Conservation (phyloP, 495 filamentous ascomycete species). For the Evansstolkia leycettana region DNA sequence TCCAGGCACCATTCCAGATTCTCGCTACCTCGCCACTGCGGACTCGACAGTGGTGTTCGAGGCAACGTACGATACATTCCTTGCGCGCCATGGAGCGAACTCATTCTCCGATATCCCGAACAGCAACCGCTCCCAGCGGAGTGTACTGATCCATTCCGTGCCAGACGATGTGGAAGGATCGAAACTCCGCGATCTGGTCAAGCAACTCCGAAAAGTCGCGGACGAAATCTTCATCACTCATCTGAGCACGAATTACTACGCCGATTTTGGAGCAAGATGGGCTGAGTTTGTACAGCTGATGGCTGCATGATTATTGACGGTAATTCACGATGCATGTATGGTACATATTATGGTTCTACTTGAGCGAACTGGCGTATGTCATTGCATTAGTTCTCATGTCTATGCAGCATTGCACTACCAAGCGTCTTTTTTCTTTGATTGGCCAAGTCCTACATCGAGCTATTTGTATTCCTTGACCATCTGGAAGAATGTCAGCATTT, state of each 20-base stretch:
- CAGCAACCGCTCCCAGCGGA: slow-evolving; percentile 21
- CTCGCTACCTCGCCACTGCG: slow-evolving; percentile 27
- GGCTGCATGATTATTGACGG: too few species aligned
- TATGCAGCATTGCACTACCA: too few species aligned
- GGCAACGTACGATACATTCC: slow-evolving; percentile 30
- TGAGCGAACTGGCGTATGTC: too few species aligned
- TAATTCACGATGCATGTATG: too few species aligned
- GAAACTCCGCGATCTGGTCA: slow-evolving; percentile 21
- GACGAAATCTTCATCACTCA: slow-evolving; percentile 35
- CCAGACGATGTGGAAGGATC: slow-evolving; percentile 20
- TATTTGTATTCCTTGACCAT: too few species aligned
- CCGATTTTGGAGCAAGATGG: slow-evolving; percentile 30
- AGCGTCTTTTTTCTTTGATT: too few species aligned
- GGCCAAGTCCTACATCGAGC: too few species aligned
- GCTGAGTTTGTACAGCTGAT: slow-evolving; percentile 20
- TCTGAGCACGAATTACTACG: slow-evolving; percentile 30
- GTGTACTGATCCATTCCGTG: slow-evolving; percentile 31
- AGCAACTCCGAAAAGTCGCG: slow-evolving; percentile 21
- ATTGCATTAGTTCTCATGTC: too few species aligned
- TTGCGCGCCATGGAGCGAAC: slow-evolving; percentile 19
- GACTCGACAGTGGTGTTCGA: slow-evolving; percentile 37
- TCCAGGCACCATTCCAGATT: slow-evolving; percentile 32
- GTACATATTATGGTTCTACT: too few species aligned
- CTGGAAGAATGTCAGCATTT: too few species aligned
- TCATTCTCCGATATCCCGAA: slow-evolving; percentile 21